Evolutionary conservation across 192 early-diverging fungal genomes (phyloP).

Genomic region (Coemansia reversa): DNA sequence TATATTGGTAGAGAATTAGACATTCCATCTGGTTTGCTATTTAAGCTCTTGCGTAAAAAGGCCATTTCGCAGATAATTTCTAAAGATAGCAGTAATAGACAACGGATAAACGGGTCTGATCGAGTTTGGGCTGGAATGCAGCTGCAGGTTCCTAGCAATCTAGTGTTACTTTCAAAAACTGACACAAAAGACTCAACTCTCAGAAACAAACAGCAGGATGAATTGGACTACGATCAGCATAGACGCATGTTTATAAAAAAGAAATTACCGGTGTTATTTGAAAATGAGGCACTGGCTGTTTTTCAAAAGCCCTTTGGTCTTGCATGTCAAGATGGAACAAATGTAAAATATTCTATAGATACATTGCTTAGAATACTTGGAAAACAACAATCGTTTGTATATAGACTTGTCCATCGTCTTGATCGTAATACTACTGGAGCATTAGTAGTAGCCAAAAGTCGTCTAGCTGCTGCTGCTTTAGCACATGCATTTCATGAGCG

Average conservation of each 20-base stretch:
- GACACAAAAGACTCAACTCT: neutral
- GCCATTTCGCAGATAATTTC: constrained; percentile 3
- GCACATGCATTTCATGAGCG: constrained; percentile 24
- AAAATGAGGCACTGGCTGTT: constrained; percentile 19
- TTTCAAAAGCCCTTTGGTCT: constrained; percentile 27
- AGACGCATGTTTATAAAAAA: neutral
- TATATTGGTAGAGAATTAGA: constrained; percentile 8
- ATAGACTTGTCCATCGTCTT: constrained; percentile 32
- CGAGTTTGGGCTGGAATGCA: constrained; percentile 28
- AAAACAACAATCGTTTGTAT: constrained; percentile 4
- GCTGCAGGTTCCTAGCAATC: constrained; percentile 16
- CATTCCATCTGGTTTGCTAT: constrained; percentile 18
- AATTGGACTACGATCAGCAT: neutral
- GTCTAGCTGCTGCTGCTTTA: constrained; percentile 15
- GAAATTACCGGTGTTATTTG: constrained; percentile 18
- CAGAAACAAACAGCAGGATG: neutral
- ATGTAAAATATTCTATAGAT: constrained; percentile 19
- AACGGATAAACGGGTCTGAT: constrained; percentile 20
- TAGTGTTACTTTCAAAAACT: constrained; percentile 7
- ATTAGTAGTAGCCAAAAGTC: constrained; percentile 19
- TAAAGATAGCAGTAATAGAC: neutral
- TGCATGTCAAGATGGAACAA: constrained; percentile 32
- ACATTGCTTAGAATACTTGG: constrained; percentile 17
- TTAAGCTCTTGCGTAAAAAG: constrained; percentile 31
- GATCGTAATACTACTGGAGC: constrained; percentile 36